Evolutionary conservation across 441 rosid species (phyloP).

Genomic region (Daphne laureola): DNA sequence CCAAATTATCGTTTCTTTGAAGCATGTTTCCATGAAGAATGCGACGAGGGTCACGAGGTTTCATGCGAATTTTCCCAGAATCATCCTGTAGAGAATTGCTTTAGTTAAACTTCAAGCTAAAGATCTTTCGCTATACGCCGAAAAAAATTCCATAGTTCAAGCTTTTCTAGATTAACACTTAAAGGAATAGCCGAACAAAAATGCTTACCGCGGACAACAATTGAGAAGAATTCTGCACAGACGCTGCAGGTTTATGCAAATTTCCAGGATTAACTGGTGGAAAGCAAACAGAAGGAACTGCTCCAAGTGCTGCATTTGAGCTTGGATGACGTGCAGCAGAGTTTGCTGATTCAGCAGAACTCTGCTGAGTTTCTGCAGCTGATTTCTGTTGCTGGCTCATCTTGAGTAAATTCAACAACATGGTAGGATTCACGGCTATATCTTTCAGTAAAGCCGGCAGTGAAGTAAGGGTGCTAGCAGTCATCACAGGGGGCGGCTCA

Average conservation of each 20-base stretch:
- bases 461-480: conserved; percentile 25
- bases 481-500: conserved; percentile 27
- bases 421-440: conserved; percentile 66
- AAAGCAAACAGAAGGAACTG: conserved; percentile 23
- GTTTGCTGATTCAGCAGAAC: conserved; percentile 38
- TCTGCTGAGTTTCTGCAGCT: conserved; percentile 45
- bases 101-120: conserved; percentile 4
- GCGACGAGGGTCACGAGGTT: conserved; percentile 98
- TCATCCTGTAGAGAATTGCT: conserved; percentile 46
- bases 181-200: conserved; percentile 5
- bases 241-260: conserved; percentile 40
- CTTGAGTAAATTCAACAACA: conserved; percentile 61
- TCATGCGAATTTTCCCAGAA: conserved; percentile 69
- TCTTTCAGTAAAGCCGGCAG: conserved; percentile 55
- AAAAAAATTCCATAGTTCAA: neutral
- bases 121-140: neutral
- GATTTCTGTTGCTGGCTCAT: conserved; percentile 62
- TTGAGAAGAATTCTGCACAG: conserved; percentile 34
- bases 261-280: conserved; percentile 27
- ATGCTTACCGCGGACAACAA: conserved; percentile 33
- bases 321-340: conserved; percentile 31
- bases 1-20: conserved; percentile 44
- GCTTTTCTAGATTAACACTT: neutral
- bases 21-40: conserved; percentile 50
- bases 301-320: conserved; percentile 33